Percentiles rank a stretch among this genome's conserved stretches.
These are phyloP conservation scores for Yarrowia deformans DNA, from an alignment of 805 yeast genomes.

Conservation along the genomic window DNA sequence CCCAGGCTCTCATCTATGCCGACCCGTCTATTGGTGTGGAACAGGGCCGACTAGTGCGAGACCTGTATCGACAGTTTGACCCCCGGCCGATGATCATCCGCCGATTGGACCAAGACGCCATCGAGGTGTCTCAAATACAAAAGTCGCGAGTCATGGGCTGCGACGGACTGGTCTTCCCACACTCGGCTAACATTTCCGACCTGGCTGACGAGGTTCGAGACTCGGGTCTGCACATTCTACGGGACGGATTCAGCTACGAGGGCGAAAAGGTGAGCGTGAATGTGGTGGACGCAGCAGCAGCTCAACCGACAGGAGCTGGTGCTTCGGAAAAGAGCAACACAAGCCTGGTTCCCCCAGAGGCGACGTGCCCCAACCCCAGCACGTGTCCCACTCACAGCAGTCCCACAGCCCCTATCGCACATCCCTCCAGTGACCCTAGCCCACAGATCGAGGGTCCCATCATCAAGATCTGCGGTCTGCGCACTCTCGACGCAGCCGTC, in stretches of 20 bases:
- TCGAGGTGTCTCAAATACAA: constrained; percentile 26
- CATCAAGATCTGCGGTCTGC: constrained; percentile 89
- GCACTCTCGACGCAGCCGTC: constrained; percentile 70
- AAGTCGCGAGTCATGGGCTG: constrained; percentile 32
- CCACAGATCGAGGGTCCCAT: constrained; percentile 45
- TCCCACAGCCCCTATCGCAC: background rate
- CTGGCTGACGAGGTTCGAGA: constrained; percentile 16
- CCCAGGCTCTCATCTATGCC: constrained; percentile 19
- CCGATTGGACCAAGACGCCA: background rate
- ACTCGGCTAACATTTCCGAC: background rate
- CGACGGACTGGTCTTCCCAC: constrained; percentile 28
- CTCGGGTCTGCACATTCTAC: constrained; percentile 16
- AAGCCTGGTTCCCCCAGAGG: background rate
- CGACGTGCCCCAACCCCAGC: constrained; percentile 1
- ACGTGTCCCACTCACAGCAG: constrained; percentile 7
- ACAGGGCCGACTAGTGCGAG: constrained; percentile 24
- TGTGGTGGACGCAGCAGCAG: background rate
- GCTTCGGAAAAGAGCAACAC: background rate
- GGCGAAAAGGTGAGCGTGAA: constrained; percentile 33
- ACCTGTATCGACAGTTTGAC: constrained; percentile 28
- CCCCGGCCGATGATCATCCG: constrained; percentile 29
- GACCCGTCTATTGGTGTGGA: constrained; percentile 22
- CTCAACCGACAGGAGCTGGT: background rate
- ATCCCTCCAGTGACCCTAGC: background rate
- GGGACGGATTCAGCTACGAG: constrained; percentile 9